Percentiles rank a stretch among this genome's conserved stretches.
Evolutionary conservation across 2,329 filamentous ascomycete genomes (phyloP).

Genomic region (Plenodomus lindquistii): DNA sequence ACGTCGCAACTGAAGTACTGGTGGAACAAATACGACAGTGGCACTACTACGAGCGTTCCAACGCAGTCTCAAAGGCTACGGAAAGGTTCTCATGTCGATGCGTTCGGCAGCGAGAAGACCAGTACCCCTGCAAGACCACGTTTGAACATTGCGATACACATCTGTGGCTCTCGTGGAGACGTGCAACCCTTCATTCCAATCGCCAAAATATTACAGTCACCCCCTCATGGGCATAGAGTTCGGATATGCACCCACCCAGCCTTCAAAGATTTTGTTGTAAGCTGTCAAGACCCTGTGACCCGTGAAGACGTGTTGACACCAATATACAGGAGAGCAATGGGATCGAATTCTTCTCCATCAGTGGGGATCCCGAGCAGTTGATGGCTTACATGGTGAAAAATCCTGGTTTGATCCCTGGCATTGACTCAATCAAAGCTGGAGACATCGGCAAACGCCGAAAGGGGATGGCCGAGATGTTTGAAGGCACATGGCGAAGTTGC

Average conservation of each 20-base stretch:
- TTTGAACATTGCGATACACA: conserved; percentile 60
- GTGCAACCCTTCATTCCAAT: conserved; percentile 65
- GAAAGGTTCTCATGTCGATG: too few relatives aligned
- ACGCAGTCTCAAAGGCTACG: too few relatives aligned
- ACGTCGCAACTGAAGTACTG: too few relatives aligned
- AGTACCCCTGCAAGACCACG: too few relatives aligned
- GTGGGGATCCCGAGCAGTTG: conserved; percentile 45
- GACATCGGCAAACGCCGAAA: conserved; percentile 38
- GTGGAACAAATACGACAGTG: too few relatives aligned
- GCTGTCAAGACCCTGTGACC: neutral
- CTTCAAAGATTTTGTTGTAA: conserved; percentile 22
- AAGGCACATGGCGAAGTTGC: conserved; percentile 43
- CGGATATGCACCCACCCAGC: conserved; percentile 34
- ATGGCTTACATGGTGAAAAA: conserved; percentile 59
- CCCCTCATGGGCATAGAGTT: conserved; percentile 29
- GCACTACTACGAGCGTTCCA: too few relatives aligned
- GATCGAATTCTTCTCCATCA: conserved; percentile 44
- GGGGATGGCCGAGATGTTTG: conserved; percentile 33
- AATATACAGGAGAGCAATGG: conserved; percentile 19
- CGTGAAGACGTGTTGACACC: too few relatives aligned
- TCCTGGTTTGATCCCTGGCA: conserved; percentile 44
- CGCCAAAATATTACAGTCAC: conserved; percentile 51
- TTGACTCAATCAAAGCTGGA: conserved; percentile 31
- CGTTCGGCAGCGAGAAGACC: too few relatives aligned
- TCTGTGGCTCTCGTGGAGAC: conserved; percentile 58